phyloP scores from a whole-genome alignment of 2,329 filamentous ascomycete species.

The Botrytis fabae region DNA sequence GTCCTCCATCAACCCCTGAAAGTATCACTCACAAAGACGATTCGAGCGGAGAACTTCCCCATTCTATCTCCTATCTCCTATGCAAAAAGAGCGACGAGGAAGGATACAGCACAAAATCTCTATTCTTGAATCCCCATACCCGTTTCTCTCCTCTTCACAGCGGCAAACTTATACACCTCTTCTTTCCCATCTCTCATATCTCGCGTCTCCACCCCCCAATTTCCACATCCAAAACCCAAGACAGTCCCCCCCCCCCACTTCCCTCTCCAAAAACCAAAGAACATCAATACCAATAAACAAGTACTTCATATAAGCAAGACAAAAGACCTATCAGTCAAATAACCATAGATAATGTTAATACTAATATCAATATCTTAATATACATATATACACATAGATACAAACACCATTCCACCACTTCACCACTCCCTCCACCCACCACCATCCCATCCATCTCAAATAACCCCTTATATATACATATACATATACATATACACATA shows the following conservation, averaged over 20 bases:
- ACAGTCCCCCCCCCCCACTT: too few relatives aligned
- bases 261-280: neutral
- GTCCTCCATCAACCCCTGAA: too few relatives aligned
- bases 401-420: neutral
- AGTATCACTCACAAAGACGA: neutral
- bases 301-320: neutral
- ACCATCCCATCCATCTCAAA: neutral
- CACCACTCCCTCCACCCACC: neutral
- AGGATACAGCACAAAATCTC: neutral
- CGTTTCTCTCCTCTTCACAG: too few relatives aligned
- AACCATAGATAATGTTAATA: neutral
- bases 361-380: neutral
- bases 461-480: too few relatives aligned
- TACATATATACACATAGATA: neutral
- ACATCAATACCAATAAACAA: neutral
- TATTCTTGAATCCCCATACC: too few relatives aligned
- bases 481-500: too few relatives aligned
- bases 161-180: too few relatives aligned
- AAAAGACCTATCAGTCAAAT: neutral
- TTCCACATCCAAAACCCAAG: neutral
- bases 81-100: neutral
- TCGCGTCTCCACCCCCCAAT: rapidly evolving
- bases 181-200: too few relatives aligned
- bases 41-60: neutral
- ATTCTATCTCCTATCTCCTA: neutral